Base-by-base conservation (phyloP, 139 green algal genomes). In the Mesotaenium endlicherianum region DNA sequence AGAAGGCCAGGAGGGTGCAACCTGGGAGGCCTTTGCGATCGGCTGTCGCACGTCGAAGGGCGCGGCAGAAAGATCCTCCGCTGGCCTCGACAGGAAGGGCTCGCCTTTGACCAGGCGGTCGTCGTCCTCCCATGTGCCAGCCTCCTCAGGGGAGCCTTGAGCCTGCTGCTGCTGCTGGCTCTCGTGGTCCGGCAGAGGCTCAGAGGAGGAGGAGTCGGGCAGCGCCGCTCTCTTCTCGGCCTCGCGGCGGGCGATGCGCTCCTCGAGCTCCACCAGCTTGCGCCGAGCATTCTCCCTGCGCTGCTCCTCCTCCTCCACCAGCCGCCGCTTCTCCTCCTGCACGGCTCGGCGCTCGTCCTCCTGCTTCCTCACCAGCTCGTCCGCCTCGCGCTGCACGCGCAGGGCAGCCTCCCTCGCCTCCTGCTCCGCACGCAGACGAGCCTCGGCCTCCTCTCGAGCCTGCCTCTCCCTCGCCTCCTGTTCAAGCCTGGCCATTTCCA, bases 191-290 rank as follows among this genome's bases (percentile, higher is more conserved):
- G 20, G 26, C 47, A 57, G 47, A 57, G 47, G 47, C 11, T 8
- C 47, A 11, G 47, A 57, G 8, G 47, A 8, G 11, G 47, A 57
- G 8, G 47, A 8, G 47, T 57, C 47, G n/a, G 8, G 8, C 47
- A 57, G 8, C 47, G 47, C 47, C 47, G 47, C 47, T 17, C 14
- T 16, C 26, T 34, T 81, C 77, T 81, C 31, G 16, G 58, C 58
- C 41, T 83, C 78, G 8, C 78, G 16, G 3, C 68, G 38, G 3
- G 31, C 72, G 17, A 86, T 88, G 38, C 82, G 41, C 11, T 78
- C 82, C 44, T 88, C 82, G 3, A 87, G 75, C 38, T 87, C 81
- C 58, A 47, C 36, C 53, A 87, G 75, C 26, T 87, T 87, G 42
- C 38, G 40, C n/a, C 72, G 3, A 26, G 81, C 81, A 42, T 87